A percentile compares a stretch with the other conserved stretches of the same genome.
Conservation (phyloP, 208 protist species). For the Leishmania lainsoni region DNA sequence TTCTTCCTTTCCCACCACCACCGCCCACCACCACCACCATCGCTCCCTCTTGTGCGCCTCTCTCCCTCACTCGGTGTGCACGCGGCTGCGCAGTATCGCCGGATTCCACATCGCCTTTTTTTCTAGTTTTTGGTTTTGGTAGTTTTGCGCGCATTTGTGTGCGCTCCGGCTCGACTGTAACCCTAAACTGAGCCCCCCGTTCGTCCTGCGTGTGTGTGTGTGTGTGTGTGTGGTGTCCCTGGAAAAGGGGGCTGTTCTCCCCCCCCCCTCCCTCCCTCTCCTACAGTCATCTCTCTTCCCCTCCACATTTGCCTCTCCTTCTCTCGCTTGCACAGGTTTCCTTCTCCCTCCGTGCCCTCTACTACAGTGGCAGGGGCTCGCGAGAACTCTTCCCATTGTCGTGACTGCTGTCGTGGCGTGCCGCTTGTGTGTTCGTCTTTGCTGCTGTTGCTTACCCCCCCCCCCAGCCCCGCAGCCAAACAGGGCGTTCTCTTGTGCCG, state of each 20-base stretch:
- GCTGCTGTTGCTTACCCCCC: background rate
- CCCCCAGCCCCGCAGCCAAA: background rate
- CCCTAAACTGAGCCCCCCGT: no score
- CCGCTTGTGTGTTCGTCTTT: background rate
- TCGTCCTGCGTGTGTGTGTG: background rate
- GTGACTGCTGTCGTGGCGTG: background rate
- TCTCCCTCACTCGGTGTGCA: background rate
- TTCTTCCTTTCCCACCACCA: background rate
- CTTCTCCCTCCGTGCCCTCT: background rate
- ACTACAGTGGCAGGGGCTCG: background rate
- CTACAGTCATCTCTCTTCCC: background rate
- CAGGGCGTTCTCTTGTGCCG: background rate
- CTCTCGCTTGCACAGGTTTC: background rate
- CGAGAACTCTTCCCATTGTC: background rate
- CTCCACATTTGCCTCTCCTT: background rate
- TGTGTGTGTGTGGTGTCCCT: background rate
- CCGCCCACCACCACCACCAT: no score
- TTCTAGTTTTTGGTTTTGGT: conserved; percentile 7
- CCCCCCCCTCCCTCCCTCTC: background rate
- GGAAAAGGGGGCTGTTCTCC: background rate
- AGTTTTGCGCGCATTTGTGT: background rate
- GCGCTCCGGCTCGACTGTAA: background rate
- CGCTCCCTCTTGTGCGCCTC: background rate
- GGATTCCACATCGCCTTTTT: background rate
- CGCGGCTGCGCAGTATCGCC: background rate